phyloP scores from a whole-genome alignment of 768 basidiomycete genomes.

The Daedaleopsis nitida region DNA sequence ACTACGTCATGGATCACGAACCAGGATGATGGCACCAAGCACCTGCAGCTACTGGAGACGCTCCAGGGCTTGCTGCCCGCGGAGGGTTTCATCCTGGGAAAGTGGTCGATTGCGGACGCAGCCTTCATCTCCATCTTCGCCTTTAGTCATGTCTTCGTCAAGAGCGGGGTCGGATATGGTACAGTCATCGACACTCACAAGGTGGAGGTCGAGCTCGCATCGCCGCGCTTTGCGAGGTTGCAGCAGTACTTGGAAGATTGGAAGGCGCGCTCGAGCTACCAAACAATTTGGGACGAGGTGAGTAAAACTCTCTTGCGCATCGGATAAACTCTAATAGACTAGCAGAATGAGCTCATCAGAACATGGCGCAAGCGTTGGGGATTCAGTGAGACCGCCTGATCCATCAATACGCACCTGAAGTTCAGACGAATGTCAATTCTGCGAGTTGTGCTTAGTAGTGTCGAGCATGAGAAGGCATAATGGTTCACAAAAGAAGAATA shows the following conservation, averaged over 20 bases:
- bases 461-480: too few relatives aligned
- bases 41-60: slow-evolving; percentile 41
- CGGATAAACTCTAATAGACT: too few relatives aligned
- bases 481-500: too few relatives aligned
- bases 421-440: too few relatives aligned
- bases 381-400: too few relatives aligned
- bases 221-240: not conserved
- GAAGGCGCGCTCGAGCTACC: not conserved
- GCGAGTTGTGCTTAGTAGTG: too few relatives aligned
- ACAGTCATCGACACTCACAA: not conserved
- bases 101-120: slow-evolving; percentile 65
- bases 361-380: too few relatives aligned
- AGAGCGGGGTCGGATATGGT: not conserved
- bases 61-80: slow-evolving; percentile 51
- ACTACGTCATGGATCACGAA: slow-evolving; percentile 35
- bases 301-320: not conserved
- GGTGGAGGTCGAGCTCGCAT: not conserved
- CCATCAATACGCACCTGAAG: too few relatives aligned
- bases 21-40: slow-evolving; percentile 41
- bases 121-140: slow-evolving; percentile 28
- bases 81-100: slow-evolving; percentile 43
- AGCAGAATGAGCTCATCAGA: too few relatives aligned
- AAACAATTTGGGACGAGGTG: not conserved
- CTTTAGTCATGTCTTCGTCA: not conserved
- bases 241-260: not conserved